Conservation (phyloP, 1,284 basidiomycete species). For the Leccinum insolens region DNA sequence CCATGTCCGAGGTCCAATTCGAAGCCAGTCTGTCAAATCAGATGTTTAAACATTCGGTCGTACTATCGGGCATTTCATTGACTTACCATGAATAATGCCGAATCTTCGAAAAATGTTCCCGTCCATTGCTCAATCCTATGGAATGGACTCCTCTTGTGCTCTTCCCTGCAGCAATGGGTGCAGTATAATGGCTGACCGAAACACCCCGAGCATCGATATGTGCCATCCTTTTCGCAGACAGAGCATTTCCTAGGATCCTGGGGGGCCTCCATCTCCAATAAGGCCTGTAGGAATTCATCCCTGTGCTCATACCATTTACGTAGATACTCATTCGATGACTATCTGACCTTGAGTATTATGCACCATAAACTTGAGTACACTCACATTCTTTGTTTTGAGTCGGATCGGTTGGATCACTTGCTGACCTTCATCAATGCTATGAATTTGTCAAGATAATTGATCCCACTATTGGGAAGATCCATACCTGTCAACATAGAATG, state of each 20-base stretch:
- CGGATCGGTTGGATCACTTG: neutral
- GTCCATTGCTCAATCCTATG: neutral
- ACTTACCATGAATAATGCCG: neutral
- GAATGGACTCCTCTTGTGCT: neutral
- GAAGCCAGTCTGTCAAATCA: neutral
- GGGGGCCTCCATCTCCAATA: neutral
- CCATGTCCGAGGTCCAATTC: neutral
- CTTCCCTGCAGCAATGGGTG: neutral
- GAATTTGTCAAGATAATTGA: neutral
- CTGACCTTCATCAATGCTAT: neutral
- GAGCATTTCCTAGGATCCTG: neutral
- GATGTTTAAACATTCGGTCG: neutral
- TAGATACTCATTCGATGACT: neutral
- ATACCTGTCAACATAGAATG: neutral
- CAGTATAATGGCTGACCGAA: neutral
- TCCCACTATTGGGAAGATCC: neutral
- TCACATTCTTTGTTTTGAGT: neutral
- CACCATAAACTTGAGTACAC: neutral
- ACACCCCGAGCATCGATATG: neutral
- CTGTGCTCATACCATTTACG: neutral
- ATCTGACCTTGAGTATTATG: neutral
- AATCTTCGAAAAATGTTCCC: neutral
- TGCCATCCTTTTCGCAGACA: neutral
- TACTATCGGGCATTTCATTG: neutral
- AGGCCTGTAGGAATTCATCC: neutral